A percentile compares a stretch with the other conserved stretches of the same genome.
Conservation (phyloP, 257 asterid species). For the Thymus quinquecostatus region DNA sequence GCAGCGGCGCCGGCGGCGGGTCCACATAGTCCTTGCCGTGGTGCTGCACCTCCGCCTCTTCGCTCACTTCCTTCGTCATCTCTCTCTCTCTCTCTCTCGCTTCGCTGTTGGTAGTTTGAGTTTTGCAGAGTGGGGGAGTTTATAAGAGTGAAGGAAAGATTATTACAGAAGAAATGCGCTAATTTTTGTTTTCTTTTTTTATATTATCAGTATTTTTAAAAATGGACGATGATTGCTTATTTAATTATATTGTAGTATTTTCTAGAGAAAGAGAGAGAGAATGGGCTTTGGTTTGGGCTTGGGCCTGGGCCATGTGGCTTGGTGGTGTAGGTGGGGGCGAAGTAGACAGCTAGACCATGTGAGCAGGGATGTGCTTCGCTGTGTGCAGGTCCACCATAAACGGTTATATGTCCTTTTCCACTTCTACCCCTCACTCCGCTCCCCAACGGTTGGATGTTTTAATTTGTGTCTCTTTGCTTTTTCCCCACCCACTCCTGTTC, state of each 20-base stretch:
- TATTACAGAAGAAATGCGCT: background rate
- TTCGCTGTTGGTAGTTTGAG: background rate
- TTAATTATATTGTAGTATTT: background rate
- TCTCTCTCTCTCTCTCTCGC: slow-evolving; percentile 15
- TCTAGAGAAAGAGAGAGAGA: background rate
- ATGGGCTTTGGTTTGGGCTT: no score
- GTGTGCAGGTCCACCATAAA: slow-evolving; percentile 37
- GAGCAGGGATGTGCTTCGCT: slow-evolving; percentile 25
- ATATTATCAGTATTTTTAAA: no score
- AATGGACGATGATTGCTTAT: no score
- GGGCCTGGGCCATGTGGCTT: no score
- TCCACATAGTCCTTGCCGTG: slow-evolving; percentile 71
- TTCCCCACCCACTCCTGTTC: background rate
- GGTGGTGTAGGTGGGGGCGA: no score
- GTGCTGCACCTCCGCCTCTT: slow-evolving; percentile 55
- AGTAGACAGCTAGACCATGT: background rate
- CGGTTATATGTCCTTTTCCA: slow-evolving; percentile 37
- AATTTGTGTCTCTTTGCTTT: slow-evolving; percentile 14
- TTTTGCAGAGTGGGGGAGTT: slow-evolving; percentile 15
- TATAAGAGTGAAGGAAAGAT: slow-evolving; percentile 25
- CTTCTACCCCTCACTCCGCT: background rate
- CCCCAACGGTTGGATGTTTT: slow-evolving; percentile 4
- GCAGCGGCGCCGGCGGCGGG: slow-evolving; percentile 83
- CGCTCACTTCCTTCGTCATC: slow-evolving; percentile 71
- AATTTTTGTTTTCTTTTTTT: background rate